Conservation (phyloP, 805 yeast genomes). For the Nakazawaea siamensis region DNA sequence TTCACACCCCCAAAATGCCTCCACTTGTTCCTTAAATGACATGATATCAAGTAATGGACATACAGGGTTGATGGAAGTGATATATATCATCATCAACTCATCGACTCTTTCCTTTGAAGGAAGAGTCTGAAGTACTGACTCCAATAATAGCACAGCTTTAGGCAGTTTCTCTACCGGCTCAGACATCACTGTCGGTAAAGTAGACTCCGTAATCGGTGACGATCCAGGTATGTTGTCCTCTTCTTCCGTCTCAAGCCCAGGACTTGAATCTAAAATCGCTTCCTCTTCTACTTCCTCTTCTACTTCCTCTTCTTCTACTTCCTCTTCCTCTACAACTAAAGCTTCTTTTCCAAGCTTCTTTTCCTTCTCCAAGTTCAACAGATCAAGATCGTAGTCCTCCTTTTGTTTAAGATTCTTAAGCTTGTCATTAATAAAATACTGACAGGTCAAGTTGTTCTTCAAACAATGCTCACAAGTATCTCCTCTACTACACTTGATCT, state of each 20-base stretch:
- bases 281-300: not conserved
- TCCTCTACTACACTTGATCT: constrained; percentile 57
- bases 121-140: constrained; percentile 30
- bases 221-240: no score
- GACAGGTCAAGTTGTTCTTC: constrained; percentile 38
- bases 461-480: constrained; percentile 49
- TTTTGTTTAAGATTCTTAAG: constrained; percentile 27
- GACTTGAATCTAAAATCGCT: no score
- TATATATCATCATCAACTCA: constrained; percentile 38
- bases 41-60: constrained; percentile 44
- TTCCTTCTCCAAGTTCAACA: not conserved
- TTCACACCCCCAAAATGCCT: constrained; percentile 36
- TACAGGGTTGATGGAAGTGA: constrained; percentile 44
- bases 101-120: constrained; percentile 43
- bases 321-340: constrained; percentile 5
- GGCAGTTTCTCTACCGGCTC: no score
- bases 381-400: no score
- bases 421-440: constrained; percentile 50
- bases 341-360: constrained; percentile 4
- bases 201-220: no score
- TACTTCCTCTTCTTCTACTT: not conserved
- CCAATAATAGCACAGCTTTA: no score
- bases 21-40: constrained; percentile 37
- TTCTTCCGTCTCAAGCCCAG: no score
- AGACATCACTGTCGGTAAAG: no score